Evolutionary conservation across 2,329 filamentous ascomycete genomes (phyloP), one percentile per base, ranked within the genome.

Genomic region (Alternaria incomplexa): DNA sequence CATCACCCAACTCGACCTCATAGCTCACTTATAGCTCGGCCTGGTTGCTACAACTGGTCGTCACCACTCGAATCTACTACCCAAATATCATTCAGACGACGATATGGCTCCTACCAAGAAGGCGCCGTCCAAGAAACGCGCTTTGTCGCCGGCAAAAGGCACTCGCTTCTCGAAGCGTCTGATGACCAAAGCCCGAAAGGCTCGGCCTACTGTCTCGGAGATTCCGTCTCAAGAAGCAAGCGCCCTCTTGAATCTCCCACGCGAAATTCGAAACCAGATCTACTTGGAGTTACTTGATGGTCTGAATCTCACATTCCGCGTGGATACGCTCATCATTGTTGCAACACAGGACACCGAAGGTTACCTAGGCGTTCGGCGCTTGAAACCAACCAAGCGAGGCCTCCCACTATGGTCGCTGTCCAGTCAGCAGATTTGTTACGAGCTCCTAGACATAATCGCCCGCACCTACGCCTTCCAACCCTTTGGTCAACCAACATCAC

Each of bases 1-100:
- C 28, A 28, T 28, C 26, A 11, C 10, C 26, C 13, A 15, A 32
- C 13, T 32, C 13, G 30, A 32, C 30, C 6, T 32, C 30, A 32
- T 32, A 32, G 30, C 30, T 15, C 12, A 32, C 30, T 32, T 6
- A 32, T 32, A 7, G 30, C 30, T 32, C 30, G 6, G 7, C 30
- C 30, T 17, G 32, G 32, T 8, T 40, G 32, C 32, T 10, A 10
- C 36, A 17, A 40, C 0, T 5, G 5, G 2, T 40, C n/a, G 4
- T 40, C 5, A 0, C 3, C n/a, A 40, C 4, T 40, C 36, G 0
- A 40, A 6, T 8, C 3, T 5, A 40, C 3, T 6, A 8, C n/a
- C 5, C 17, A 13, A 0, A 4, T 45, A 45, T 13, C 17, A 0
- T 6, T 0, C 3, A 45, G 43, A 22, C 12, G 20, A 45, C 43